Evolutionary conservation across 495 filamentous ascomycete species (phyloP).

Genomic region (Neohortaea acidophila): DNA sequence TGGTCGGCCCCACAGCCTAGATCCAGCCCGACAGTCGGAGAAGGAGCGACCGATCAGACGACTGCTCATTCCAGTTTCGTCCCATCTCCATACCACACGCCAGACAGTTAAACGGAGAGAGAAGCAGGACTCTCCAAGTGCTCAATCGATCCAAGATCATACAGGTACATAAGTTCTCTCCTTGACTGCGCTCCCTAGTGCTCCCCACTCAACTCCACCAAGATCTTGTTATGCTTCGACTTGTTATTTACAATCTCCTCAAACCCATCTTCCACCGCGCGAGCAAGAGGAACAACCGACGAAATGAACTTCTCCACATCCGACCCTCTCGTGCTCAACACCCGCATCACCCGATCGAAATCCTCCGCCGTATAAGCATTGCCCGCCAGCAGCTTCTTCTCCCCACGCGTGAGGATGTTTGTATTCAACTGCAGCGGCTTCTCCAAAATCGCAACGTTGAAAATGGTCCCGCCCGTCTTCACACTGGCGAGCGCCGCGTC

Average conservation of each 20-base stretch:
- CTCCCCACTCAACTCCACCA: conserved; percentile 4
- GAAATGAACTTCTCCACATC: conserved; percentile 7
- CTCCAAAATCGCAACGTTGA: conserved; percentile 11
- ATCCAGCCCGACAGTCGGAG: no score
- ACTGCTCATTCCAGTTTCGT: no score
- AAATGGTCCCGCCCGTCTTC: conserved; percentile 2
- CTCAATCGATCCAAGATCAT: no score
- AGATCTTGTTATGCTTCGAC: conserved; percentile 5
- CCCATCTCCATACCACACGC: no score
- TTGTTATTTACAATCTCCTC: conserved; percentile 7
- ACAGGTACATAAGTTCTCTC: no score
- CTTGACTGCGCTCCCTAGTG: no score
- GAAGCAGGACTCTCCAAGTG: no score
- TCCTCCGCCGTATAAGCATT: conserved; percentile 6
- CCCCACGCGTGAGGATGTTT: neutral
- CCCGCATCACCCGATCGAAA: neutral
- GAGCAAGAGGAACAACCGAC: conserved; percentile 2
- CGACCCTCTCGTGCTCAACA: neutral
- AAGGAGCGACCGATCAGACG: no score
- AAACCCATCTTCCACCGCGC: conserved; percentile 5
- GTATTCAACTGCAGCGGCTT: conserved; percentile 3
- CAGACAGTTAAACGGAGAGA: no score
- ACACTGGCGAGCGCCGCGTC: conserved; percentile 2
- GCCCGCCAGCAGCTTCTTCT: conserved; percentile 6
- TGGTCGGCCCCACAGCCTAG: no score